Base-by-base conservation (phyloP, 2,329 filamentous ascomycete species). In the Pestalotiopsis sp. region DNA sequence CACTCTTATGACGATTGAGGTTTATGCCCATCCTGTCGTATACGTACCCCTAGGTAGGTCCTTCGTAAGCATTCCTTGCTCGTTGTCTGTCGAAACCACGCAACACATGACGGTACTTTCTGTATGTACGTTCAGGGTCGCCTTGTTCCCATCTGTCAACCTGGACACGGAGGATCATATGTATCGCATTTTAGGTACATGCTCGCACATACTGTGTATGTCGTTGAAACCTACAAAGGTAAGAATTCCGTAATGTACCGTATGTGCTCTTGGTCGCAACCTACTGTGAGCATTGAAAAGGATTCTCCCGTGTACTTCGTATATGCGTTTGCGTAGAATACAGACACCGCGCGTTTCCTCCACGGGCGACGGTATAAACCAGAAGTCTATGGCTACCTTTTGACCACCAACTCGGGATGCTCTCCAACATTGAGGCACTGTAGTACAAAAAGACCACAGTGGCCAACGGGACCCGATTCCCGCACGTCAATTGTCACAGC, bases 401-500 rank as follows among this genome's bases (percentile, higher is more conserved):
- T 9, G 7, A 36, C 31, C 41, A 45, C 17, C 13, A 45, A 17
- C 11, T 45, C 31, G 45, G 20, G 3, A n/a, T 52, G 2, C 17
- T 2, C 7, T n/a, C 20, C 45, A 52, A 45, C 41, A 45, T n/a
- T 23, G n/a, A 9, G 45, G 31, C 31, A 36, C 31, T 36, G 31
- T 6, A 36, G 31, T 31, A 36, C 7, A 36, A 52, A 20, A 9
- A 52, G 20, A 9, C 23, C 5, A 9, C 20, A n/a, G 45, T 20
- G 20, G 11, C 14, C 45, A 52, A 7, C 45, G 20, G 9, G 17
- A n/a, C 17, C 45, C 23, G 31, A 25, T 64, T 64, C 20, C 38
- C 25, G 61, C 61, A 64, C 61, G 61, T 49, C 61, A 64, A 64
- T 20, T 64, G 61, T 64, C 61, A 63, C 36, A 25, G 38, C 11